phyloP scores from a whole-genome alignment of 306 rosid genomes.

The Sesbania bispinosa region DNA sequence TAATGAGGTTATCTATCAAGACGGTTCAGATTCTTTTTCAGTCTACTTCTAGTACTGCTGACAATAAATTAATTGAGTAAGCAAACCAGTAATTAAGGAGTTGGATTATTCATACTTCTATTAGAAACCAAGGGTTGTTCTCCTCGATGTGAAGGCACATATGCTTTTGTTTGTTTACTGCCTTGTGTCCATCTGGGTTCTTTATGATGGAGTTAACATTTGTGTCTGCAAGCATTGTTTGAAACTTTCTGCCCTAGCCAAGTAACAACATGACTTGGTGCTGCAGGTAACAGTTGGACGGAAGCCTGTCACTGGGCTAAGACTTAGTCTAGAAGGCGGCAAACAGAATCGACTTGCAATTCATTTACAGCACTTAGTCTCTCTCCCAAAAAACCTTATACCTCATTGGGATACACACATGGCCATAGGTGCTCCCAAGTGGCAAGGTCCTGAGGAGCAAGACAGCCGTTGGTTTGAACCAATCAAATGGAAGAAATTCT shows the following conservation, averaged over 20 bases:
- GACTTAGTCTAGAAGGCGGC: conserved; percentile 84
- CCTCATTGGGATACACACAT: conserved; percentile 94
- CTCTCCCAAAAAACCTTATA: conserved; percentile 88
- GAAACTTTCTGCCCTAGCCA: conserved; percentile 12
- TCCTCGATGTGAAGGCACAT: too few species aligned
- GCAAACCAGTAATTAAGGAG: too few species aligned
- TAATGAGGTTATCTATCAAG: not conserved
- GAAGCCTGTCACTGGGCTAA: conserved; percentile 91
- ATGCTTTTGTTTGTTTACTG: not conserved
- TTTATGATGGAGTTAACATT: not conserved
- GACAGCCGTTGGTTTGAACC: conserved; percentile 99
- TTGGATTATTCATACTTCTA: too few species aligned
- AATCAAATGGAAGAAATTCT: conserved; percentile 98
- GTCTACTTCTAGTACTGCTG: too few species aligned
- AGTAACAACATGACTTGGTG: conserved; percentile 16
- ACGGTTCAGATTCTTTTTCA: conserved; percentile 11
- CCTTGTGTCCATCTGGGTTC: not conserved
- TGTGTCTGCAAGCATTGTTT: not conserved
- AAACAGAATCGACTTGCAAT: conserved; percentile 86
- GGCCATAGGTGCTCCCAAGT: conserved; percentile 95
- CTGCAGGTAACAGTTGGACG: conserved; percentile 97
- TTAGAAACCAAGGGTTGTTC: too few species aligned
- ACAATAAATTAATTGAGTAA: too few species aligned
- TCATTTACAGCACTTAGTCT: conserved; percentile 89
- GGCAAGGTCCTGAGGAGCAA: conserved; percentile 99